Evolutionary conservation across 441 rosid genomes (phyloP), one percentile per base, ranked within the genome.

Genomic region (Corymbia calophylla): DNA sequence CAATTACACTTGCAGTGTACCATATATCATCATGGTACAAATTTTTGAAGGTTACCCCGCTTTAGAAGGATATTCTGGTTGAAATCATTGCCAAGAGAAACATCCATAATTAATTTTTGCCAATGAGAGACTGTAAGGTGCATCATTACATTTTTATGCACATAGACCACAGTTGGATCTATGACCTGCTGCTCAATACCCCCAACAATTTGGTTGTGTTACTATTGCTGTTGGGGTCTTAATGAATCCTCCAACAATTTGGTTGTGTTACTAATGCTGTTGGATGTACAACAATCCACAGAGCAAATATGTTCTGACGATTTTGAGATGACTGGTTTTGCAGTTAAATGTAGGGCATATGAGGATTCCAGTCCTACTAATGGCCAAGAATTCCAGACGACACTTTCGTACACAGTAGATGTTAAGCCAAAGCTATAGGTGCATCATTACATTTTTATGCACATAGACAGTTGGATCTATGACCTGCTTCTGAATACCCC

Each of bases 321-420:
- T 53, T 62, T 54, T 89, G 35, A 29, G 49, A 64, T 88, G 88
- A 86, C 70, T 86, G 87, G 17, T 32, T 58, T 44, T 93, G 92
- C 94, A 97, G 99, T 89, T 90, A 4, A 91, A 91, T 73, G 93
- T 89, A 89, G 94, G 81, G 91, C 89, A 88, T 81, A 85, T 1
- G 77, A 91, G 88, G 94, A 91, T 49, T 56, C 64, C 53, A 89
- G 93, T 89, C n/a, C n/a, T n/a, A n/a, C n/a, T n/a, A n/a, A n/a
- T n/a, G n/a, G n/a, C n/a, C n/a, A n/a, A n/a, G n/a, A n/a, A n/a
- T n/a, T n/a, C n/a, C n/a, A n/a, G n/a, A n/a, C n/a, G n/a, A n/a
- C n/a, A n/a, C n/a, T n/a, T n/a, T n/a, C n/a, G n/a, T n/a, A n/a
- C n/a, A n/a, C n/a, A n/a, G n/a, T n/a, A n/a, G n/a, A n/a, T n/a